A percentile compares a stretch with the other conserved stretches of the same genome.
phyloP scores from a whole-genome alignment of 2,329 filamentous ascomycete species.

The Sclerotinia minor region DNA sequence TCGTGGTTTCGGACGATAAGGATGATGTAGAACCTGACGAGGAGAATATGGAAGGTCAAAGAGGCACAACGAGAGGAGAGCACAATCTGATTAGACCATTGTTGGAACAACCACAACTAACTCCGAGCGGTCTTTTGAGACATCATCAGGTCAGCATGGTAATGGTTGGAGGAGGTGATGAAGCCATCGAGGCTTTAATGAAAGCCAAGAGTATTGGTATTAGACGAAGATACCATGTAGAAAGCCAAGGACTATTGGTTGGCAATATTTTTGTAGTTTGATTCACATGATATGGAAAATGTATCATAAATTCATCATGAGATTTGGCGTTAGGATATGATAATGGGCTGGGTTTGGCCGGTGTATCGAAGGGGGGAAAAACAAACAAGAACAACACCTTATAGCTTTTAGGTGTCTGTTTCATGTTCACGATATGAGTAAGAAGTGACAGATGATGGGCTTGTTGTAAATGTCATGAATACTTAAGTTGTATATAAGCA shows the following conservation, averaged over 20 bases:
- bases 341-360: neutral
- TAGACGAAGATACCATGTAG: slow-evolving; percentile 74
- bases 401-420: neutral
- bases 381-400: neutral
- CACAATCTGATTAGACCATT: slow-evolving; percentile 57
- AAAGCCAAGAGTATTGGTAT: slow-evolving; percentile 70
- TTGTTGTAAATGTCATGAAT: slow-evolving; percentile 3
- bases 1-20: slow-evolving; percentile 66
- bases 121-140: slow-evolving; percentile 41
- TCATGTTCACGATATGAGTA: neutral
- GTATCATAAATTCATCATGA: slow-evolving; percentile 1
- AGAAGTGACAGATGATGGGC: neutral
- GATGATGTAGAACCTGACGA: slow-evolving; percentile 28
- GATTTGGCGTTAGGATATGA: slow-evolving; percentile 2
- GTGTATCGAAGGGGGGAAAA: neutral
- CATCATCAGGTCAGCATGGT: slow-evolving; percentile 74
- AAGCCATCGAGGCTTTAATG: slow-evolving; percentile 63
- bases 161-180: slow-evolving; percentile 73
- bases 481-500: slow-evolving; percentile 4
- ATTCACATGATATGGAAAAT: neutral
- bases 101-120: slow-evolving; percentile 68
- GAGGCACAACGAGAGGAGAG: slow-evolving; percentile 43
- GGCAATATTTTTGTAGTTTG: slow-evolving; percentile 69
- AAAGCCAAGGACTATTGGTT: slow-evolving; percentile 77
- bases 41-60: slow-evolving; percentile 39